Evolutionary conservation across 345 rosid genomes (phyloP), one percentile per base, ranked within the genome.

Genomic region (Salix brachista): DNA sequence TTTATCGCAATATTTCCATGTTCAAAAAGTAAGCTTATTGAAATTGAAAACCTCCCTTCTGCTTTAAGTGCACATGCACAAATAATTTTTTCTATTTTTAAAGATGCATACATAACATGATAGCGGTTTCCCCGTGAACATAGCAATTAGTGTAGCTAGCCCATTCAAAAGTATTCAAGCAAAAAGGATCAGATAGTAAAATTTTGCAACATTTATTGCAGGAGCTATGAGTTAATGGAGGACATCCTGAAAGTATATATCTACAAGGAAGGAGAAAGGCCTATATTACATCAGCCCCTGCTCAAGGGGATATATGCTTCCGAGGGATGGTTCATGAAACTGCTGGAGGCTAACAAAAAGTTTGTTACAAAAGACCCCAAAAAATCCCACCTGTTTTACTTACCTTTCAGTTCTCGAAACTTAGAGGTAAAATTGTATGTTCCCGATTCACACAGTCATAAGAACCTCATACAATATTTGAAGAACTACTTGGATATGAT

Each of bases 271-370:
- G 99, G 99, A 72, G 86, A 84, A 82, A 88, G 77, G 80, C 98
- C 99, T 0, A 81, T 95, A 71, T 36, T 95, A 34, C 99, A 95
- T 80, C 81, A 67, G 73, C 92, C 98, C 5, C 80, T 84, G 36
- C 91, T 93, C 34, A 71, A 88, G 83, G 99, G 99, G 60, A 93
- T 95, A 88, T 95, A 95, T 79, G 97, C 99, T 73, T 95, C 98
- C 14, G 99, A 95, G 75, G 98, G 99, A 80, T 95, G 99, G 99
- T 95, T 95, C 81, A 93, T 95, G 99, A 95, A 86, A 87, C 89
- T 79, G 70, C 81, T 95, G 75, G 88, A 90, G 80, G 78, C 88
- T 64, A 89, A 86, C 90, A 89, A 78, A 85, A 84, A 84, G 66
- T 90, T 90, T 82, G 88, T 89, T 75, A 89, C 94, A 1, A 93